These are phyloP conservation scores for Verticillium tricorpus DNA, from an alignment of 2,329 filamentous ascomycete species.

Conservation along the genomic window DNA sequence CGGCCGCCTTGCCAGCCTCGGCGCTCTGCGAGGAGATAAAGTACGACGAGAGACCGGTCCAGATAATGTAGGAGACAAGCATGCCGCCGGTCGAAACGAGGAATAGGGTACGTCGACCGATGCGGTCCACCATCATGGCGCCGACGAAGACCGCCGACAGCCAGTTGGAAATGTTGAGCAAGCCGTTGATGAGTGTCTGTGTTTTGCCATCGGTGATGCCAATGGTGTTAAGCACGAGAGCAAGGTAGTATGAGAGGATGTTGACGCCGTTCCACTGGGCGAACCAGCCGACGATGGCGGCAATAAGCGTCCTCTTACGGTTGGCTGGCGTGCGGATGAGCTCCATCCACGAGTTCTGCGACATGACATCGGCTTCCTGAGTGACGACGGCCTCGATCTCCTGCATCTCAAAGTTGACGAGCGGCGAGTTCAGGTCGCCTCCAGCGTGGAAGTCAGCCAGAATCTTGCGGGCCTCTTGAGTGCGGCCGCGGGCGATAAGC, in stretches of 20 bases:
- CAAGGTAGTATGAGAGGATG: conserved; percentile 33
- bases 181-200: conserved; percentile 36
- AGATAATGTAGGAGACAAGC: conserved; percentile 28
- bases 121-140: conserved; percentile 20
- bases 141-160: conserved; percentile 3
- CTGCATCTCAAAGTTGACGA: conserved; percentile 33
- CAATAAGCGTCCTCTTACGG: conserved; percentile 20
- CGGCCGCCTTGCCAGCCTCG: conserved; percentile 19
- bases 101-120: conserved; percentile 27
- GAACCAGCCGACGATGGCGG: conserved; percentile 17
- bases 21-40: conserved; percentile 15
- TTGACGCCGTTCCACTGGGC: conserved; percentile 24
- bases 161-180: conserved; percentile 14
- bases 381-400: conserved; percentile 29
- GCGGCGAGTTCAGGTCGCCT: conserved; percentile 23
- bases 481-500: conserved; percentile 4
- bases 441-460: conserved; percentile 21
- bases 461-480: conserved; percentile 10
- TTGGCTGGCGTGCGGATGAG: conserved; percentile 22
- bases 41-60: conserved; percentile 27
- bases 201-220: conserved; percentile 25
- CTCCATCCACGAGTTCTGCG: conserved; percentile 1
- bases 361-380: conserved; percentile 1
- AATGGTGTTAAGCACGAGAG: conserved; percentile 24
- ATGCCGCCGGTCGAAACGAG: conserved; percentile 25